Percentiles rank a stretch among this genome's conserved stretches.
Evolutionary conservation across 352 stramenopile species (phyloP).

Genomic region (Globisporangium spinosum): DNA sequence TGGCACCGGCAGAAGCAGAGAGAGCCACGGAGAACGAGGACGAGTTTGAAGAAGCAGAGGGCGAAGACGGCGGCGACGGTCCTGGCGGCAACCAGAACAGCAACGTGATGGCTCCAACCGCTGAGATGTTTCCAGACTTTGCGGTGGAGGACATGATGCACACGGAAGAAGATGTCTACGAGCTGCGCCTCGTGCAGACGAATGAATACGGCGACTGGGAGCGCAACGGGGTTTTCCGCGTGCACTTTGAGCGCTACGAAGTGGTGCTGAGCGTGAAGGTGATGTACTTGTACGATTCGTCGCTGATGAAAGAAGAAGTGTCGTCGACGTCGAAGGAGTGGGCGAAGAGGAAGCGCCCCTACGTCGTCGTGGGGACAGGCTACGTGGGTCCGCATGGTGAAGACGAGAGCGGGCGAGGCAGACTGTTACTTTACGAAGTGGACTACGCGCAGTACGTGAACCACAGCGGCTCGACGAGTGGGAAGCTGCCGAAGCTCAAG

Average conservation of each 20-base stretch:
- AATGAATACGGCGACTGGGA: slow-evolving; percentile 82
- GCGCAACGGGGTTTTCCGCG: slow-evolving; percentile 65
- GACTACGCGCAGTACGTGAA: slow-evolving; percentile 88
- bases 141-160: slow-evolving; percentile 59
- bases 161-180: slow-evolving; percentile 80
- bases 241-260: slow-evolving; percentile 84
- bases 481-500: slow-evolving; percentile 75
- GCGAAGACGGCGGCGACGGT: slow-evolving; percentile 39
- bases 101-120: slow-evolving; percentile 76
- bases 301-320: slow-evolving; percentile 71
- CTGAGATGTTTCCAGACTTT: slow-evolving; percentile 75
- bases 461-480: slow-evolving; percentile 62
- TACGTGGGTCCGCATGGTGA: slow-evolving; percentile 82
- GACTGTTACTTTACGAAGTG: slow-evolving; percentile 83
- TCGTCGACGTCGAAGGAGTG: slow-evolving; percentile 63
- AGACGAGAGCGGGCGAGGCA: slow-evolving; percentile 81
- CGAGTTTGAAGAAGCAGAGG: slow-evolving; percentile 47
- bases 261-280: slow-evolving; percentile 82
- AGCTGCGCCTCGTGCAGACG: slow-evolving; percentile 76
- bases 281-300: slow-evolving; percentile 86
- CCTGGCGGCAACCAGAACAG: slow-evolving; percentile 28
- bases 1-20: slow-evolving; percentile 54
- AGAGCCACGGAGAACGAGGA: slow-evolving; percentile 59
- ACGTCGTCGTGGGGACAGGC: slow-evolving; percentile 77
- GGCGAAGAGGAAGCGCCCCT: slow-evolving; percentile 78